These are phyloP conservation scores for Diaporthe batatas DNA, from an alignment of 2,329 filamentous ascomycete genomes.

Conservation along the genomic window DNA sequence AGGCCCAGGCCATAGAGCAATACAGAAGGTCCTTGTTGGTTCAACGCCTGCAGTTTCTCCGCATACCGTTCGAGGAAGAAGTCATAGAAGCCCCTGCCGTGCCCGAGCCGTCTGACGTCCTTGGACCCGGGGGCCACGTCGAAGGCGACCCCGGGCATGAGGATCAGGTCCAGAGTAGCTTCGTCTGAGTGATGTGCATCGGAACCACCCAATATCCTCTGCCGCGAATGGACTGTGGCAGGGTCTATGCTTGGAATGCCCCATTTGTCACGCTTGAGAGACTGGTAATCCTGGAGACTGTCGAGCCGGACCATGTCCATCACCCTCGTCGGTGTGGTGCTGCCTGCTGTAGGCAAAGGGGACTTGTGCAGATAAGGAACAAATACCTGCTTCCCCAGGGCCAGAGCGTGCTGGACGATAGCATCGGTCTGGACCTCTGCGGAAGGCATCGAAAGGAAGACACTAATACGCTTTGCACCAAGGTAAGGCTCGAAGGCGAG, in stretches of 20 bases:
- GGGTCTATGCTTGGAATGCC: constrained; percentile 89
- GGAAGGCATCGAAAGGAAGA: constrained; percentile 93
- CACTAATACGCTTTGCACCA: constrained; percentile 79
- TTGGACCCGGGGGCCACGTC: constrained; percentile 69
- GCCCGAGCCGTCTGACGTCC: constrained; percentile 81
- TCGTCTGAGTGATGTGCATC: constrained; percentile 59
- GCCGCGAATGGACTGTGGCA: constrained; percentile 73
- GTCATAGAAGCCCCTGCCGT: constrained; percentile 98
- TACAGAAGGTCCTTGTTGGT: constrained; percentile 55
- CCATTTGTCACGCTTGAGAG: constrained; percentile 85
- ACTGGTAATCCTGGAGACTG: constrained; percentile 81
- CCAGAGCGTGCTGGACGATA: constrained; percentile 86
- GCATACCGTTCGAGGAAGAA: constrained; percentile 85
- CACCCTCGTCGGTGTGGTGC: constrained; percentile 71
- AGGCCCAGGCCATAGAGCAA: constrained; percentile 83
- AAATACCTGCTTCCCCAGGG: constrained; percentile 85
- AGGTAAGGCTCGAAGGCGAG: constrained; percentile 79
- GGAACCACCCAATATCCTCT: constrained; percentile 79
- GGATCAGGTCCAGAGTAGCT: constrained; percentile 81
- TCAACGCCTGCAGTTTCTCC: constrained; percentile 53
- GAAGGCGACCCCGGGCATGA: constrained; percentile 95
- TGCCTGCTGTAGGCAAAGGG: constrained; percentile 53
- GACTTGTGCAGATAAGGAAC: constrained; percentile 87
- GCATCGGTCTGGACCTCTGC: constrained; percentile 87
- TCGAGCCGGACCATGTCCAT: constrained; percentile 96